Evolutionary conservation across 306 rosid genomes (phyloP).

Genomic region (Vicia faba): DNA sequence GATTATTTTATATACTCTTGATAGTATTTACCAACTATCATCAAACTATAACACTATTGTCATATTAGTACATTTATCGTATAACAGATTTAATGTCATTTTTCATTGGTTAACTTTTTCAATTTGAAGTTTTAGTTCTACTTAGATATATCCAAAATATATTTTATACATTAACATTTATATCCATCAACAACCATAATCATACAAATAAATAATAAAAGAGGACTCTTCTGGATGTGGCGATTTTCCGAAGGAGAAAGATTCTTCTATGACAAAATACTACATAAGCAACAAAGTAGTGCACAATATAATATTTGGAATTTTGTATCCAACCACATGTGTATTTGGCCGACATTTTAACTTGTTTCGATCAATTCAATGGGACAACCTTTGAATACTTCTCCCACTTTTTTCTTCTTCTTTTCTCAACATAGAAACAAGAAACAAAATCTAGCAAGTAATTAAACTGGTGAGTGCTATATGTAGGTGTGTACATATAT

Average conservation of each 20-base stretch:
- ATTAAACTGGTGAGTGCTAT: not conserved
- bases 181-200: no score
- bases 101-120: no score
- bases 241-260: not conserved
- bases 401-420: constrained; percentile 6
- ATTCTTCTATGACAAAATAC: not conserved
- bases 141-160: no score
- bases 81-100: no score
- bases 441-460: not conserved
- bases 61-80: no score
- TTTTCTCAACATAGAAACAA: not conserved
- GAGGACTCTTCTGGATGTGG: not conserved
- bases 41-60: no score
- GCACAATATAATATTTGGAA: not conserved
- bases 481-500: no score
- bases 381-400: constrained; percentile 31
- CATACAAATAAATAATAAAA: no score
- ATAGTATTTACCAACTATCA: no score
- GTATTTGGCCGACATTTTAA: not conserved
- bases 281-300: not conserved
- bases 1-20: no score
- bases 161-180: no score
- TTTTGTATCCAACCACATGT: constrained; percentile 29
- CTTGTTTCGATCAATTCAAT: constrained; percentile 43
- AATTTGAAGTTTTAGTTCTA: no score